Evolutionary conservation across 495 filamentous ascomycete genomes (phyloP).

Genomic region (Aspergillus panamensis): DNA sequence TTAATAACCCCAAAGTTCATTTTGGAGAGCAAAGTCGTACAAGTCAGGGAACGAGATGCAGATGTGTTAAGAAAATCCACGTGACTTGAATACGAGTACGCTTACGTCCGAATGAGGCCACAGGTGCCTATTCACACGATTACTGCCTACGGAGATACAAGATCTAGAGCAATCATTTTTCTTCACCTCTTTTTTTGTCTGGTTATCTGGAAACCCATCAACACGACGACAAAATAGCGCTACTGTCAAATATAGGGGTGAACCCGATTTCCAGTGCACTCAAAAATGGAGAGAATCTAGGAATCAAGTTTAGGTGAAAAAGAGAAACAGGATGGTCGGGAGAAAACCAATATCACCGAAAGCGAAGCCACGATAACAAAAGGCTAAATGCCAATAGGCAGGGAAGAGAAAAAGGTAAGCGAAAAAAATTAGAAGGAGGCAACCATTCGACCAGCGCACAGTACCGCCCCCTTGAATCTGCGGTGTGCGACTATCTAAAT

Average conservation of each 20-base stretch:
- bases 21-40: too few relatives aligned
- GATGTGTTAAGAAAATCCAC: too few relatives aligned
- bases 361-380: neutral
- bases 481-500: slow-evolving; percentile 53
- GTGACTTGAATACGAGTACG: too few relatives aligned
- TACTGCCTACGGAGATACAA: too few relatives aligned
- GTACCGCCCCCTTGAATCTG: slow-evolving; percentile 44
- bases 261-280: slow-evolving; percentile 11
- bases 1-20: too few relatives aligned
- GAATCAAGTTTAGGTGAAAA: neutral
- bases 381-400: slow-evolving; percentile 12
- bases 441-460: slow-evolving; percentile 64
- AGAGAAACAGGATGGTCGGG: neutral
- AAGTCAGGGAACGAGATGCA: too few relatives aligned
- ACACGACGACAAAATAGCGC: slow-evolving; percentile 12
- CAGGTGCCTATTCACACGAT: too few relatives aligned
- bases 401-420: slow-evolving; percentile 20
- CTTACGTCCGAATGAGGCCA: too few relatives aligned
- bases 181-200: slow-evolving; percentile 13
- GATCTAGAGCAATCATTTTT: neutral
- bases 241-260: neutral
- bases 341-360: neutral
- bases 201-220: neutral
- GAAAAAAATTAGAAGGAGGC: slow-evolving; percentile 38
- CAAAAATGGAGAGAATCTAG: slow-evolving; percentile 10